Evolutionary conservation across 169 alveolate genomes (phyloP).

Genomic region (Babesia bigemina): DNA sequence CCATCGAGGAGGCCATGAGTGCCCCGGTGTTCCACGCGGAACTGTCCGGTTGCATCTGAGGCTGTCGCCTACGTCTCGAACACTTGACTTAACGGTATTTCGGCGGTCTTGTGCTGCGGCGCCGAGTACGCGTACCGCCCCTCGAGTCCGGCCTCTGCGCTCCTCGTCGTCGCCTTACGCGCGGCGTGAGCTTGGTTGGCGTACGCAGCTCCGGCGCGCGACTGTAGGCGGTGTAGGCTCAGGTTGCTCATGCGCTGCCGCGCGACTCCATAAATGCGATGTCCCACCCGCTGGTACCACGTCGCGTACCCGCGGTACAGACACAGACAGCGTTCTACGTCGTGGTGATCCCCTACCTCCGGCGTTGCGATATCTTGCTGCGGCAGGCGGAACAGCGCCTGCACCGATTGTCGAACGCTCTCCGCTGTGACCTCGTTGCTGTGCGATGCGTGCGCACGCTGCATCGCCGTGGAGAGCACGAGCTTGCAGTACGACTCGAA

Average conservation of each 20-base stretch:
- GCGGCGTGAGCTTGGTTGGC: background rate
- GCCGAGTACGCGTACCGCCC: constrained; percentile 7
- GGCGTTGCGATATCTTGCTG: background rate
- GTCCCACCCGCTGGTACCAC: constrained; percentile 40
- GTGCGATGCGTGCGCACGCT: constrained; percentile 25
- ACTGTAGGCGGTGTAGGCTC: constrained; percentile 9
- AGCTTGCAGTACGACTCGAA: constrained; percentile 64
- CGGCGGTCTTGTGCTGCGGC: constrained; percentile 12
- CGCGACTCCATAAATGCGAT: constrained; percentile 1
- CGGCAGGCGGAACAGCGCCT: constrained; percentile 10
- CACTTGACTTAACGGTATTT: constrained; percentile 19
- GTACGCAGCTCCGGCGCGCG: background rate
- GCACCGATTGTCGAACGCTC: constrained; percentile 8
- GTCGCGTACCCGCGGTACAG: constrained; percentile 18
- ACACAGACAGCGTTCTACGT: constrained; percentile 11
- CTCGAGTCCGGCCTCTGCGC: too few species aligned
- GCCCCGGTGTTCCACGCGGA: constrained; percentile 30
- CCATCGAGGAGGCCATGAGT: constrained; percentile 68
- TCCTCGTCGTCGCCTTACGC: background rate
- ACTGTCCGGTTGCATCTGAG: background rate
- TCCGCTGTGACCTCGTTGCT: constrained; percentile 8
- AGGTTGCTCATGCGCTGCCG: constrained; percentile 14
- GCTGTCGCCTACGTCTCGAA: background rate
- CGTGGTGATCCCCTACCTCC: background rate
- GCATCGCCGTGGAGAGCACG: constrained; percentile 41